phyloP scores from a whole-genome alignment of 1,284 basidiomycete genomes.

The Moesziomyces sp. region DNA sequence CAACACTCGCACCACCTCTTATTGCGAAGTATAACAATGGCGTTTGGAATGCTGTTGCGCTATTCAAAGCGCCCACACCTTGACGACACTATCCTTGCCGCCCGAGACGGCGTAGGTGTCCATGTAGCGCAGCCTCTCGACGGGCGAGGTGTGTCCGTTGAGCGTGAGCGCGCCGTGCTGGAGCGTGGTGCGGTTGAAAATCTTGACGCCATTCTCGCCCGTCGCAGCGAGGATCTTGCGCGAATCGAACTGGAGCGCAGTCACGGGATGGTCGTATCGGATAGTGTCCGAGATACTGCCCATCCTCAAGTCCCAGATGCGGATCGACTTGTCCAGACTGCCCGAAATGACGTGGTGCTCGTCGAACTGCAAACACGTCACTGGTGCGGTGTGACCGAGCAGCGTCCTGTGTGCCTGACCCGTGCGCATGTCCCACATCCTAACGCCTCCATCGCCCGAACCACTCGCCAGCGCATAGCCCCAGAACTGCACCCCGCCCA shows the following conservation, averaged over 20 bases:
- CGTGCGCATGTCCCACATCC: conserved; percentile 99
- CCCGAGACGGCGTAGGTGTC: conserved; percentile 94
- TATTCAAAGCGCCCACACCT: conserved; percentile 88
- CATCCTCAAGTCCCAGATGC: conserved; percentile 88
- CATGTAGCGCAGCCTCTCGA: conserved; percentile 92
- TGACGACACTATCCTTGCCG: conserved; percentile 85
- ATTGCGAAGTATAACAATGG: too few species aligned
- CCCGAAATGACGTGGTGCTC: conserved; percentile 92
- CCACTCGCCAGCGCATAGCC: conserved; percentile 96
- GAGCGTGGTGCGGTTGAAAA: conserved; percentile 94
- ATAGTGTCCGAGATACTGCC: conserved; percentile 89
- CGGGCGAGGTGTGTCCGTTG: conserved; percentile 91
- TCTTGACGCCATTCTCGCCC: conserved; percentile 92
- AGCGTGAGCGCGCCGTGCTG: conserved; percentile 84
- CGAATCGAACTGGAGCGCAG: conserved; percentile 89
- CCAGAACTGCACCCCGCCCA: conserved; percentile 98
- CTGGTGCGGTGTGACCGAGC: conserved; percentile 89
- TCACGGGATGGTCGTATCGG: conserved; percentile 89
- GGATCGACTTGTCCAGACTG: conserved; percentile 85
- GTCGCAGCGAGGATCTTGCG: conserved; percentile 93
- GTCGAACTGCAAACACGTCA: conserved; percentile 96
- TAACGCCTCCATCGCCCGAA: conserved; percentile 92
- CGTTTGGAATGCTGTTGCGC: too few species aligned
- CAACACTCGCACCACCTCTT: too few species aligned
- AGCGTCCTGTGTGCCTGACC: conserved; percentile 95